These are phyloP conservation scores for Berkeleyomyces basicola DNA, from an alignment of 2,329 filamentous ascomycete species.

Conservation along the genomic window DNA sequence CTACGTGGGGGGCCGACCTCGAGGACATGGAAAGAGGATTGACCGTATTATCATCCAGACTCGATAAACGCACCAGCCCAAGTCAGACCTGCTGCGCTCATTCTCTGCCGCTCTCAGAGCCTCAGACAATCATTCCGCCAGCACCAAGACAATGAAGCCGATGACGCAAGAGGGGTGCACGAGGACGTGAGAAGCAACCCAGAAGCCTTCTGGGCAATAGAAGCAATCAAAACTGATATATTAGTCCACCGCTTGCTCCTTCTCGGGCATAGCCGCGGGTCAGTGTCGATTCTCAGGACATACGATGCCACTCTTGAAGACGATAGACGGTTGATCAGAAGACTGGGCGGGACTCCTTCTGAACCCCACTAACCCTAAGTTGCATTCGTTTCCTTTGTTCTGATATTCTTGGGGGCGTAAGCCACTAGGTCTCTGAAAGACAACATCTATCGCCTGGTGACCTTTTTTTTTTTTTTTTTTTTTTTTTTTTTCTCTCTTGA, in stretches of 20 bases:
- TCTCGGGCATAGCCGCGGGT: neutral
- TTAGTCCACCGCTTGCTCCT: neutral
- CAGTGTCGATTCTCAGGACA: neutral
- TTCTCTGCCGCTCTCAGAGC: too few relatives aligned
- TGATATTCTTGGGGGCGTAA: neutral
- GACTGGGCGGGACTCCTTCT: too few relatives aligned
- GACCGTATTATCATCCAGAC: neutral
- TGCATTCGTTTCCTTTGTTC: neutral
- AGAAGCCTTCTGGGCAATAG: too few relatives aligned
- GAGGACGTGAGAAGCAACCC: neutral
- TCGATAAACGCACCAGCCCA: too few relatives aligned
- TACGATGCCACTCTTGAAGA: neutral
- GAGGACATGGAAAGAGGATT: neutral
- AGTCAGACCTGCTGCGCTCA: too few relatives aligned
- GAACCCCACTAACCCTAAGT: too few relatives aligned
- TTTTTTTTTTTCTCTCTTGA: neutral
- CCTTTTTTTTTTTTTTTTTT: neutral
- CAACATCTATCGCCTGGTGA: neutral
- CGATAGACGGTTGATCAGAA: too few relatives aligned
- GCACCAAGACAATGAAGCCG: too few relatives aligned
- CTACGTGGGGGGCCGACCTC: neutral
- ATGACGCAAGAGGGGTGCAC: too few relatives aligned
- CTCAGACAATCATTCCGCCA: too few relatives aligned
- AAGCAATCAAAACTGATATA: neutral
- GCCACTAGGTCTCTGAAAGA: neutral